Conservation (phyloP, 352 stramenopile species). For the Pythium phragmiticola region DNA sequence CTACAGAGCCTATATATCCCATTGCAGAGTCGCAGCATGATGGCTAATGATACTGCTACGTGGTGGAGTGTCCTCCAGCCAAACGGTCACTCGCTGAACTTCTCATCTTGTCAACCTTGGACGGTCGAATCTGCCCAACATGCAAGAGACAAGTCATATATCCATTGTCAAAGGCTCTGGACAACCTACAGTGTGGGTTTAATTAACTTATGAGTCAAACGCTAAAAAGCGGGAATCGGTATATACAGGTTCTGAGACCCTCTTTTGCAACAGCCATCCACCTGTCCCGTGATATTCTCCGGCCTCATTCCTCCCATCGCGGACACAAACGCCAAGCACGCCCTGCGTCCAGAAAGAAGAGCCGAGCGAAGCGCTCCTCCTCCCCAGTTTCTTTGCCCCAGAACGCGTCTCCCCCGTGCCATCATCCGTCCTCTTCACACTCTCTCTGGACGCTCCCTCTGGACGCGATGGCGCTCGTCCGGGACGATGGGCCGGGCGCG, state of each 20-base stretch:
- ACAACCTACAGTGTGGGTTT: no score
- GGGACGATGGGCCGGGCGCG: not conserved
- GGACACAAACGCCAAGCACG: conserved; percentile 1
- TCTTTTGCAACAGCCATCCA: conserved; percentile 12
- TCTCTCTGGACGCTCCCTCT: not conserved
- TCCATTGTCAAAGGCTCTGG: not conserved
- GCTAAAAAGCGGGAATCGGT: not conserved
- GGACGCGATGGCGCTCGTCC: conserved; percentile 10
- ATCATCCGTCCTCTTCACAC: not conserved
- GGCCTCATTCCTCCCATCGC: conserved; percentile 2
- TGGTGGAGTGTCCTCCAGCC: not conserved
- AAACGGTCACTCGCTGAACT: conserved; percentile 9
- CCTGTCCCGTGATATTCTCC: conserved; percentile 10
- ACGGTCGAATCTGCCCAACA: not conserved
- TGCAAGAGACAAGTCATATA: conserved; percentile 1
- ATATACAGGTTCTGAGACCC: conserved; percentile 2
- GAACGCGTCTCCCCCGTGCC: not conserved
- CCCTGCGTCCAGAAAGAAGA: not conserved
- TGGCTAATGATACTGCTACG: not conserved
- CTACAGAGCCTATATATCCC: no score
- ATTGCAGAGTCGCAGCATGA: not conserved
- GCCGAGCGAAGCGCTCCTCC: not conserved
- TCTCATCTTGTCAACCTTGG: not conserved
- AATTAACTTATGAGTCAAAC: no score
- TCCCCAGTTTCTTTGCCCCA: not conserved